phyloP scores from a whole-genome alignment of 805 yeast genomes.

The Candida jianshihensis region DNA sequence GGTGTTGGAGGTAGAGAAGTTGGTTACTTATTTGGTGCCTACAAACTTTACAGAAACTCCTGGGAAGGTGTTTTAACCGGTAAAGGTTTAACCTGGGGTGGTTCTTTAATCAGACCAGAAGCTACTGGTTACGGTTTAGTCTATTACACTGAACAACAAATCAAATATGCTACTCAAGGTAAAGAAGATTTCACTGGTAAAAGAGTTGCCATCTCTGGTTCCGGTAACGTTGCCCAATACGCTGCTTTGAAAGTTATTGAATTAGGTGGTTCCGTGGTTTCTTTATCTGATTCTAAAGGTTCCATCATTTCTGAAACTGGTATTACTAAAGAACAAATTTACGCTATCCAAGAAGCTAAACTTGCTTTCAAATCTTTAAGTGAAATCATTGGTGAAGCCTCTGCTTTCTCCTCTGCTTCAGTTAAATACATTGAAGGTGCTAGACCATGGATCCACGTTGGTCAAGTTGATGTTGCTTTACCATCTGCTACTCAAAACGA shows the following conservation, averaged over 20 bases:
- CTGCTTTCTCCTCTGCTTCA: constrained; percentile 49
- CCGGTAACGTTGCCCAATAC: constrained; percentile 98
- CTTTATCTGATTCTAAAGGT: constrained; percentile 94
- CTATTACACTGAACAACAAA: constrained; percentile 96
- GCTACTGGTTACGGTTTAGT: constrained; percentile 98
- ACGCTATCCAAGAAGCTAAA: constrained; percentile 70
- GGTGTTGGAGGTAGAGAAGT: constrained; percentile 84
- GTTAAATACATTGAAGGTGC: constrained; percentile 86
- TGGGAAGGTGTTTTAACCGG: constrained; percentile 98
- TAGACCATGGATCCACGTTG: constrained; percentile 94
- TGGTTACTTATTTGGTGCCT: constrained; percentile 91
- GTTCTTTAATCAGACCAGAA: constrained; percentile 97
- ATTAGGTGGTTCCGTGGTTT: constrained; percentile 92
- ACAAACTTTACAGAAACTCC: constrained; percentile 82
- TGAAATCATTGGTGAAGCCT: constrained; percentile 51
- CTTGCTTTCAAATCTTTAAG: constrained; percentile 69
- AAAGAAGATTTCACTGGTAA: constrained; percentile 88
- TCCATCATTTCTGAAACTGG: constrained; percentile 72
- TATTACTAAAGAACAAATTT: constrained; percentile 76
- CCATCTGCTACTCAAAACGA: constrained; percentile 99
- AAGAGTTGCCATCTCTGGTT: constrained; percentile 94
- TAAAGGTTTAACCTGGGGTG: constrained; percentile 98
- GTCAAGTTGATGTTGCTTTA: constrained; percentile 88
- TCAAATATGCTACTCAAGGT: constrained; percentile 85
- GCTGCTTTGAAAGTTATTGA: constrained; percentile 97